Percentiles rank a stretch among this genome's conserved stretches.
phyloP scores from a whole-genome alignment of 495 filamentous ascomycete genomes.

The Rhizodiscina lignyota region DNA sequence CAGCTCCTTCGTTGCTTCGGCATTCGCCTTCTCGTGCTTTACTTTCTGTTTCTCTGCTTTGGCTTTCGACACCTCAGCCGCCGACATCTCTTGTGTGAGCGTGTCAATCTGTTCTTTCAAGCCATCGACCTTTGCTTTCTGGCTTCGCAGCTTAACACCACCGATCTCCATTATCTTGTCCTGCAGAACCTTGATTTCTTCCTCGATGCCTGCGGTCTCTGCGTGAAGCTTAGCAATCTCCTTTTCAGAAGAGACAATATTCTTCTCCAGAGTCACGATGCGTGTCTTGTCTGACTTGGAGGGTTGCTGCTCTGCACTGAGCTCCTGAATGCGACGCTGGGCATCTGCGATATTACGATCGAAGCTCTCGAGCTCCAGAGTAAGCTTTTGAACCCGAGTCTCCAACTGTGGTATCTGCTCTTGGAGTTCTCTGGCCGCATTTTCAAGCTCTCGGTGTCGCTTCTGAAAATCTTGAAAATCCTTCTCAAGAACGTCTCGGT shows the following conservation, averaged over 20 bases:
- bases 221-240: constrained; percentile 65
- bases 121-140: constrained; percentile 88
- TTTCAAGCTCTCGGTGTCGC: constrained; percentile 60
- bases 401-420: constrained; percentile 71
- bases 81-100: constrained; percentile 63
- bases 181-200: constrained; percentile 79
- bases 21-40: constrained; percentile 71
- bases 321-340: constrained; percentile 66
- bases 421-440: constrained; percentile 51
- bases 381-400: constrained; percentile 82
- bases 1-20: constrained; percentile 60
- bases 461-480: constrained; percentile 67
- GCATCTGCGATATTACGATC: constrained; percentile 72
- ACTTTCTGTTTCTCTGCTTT: constrained; percentile 84
- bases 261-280: constrained; percentile 52
- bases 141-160: constrained; percentile 75
- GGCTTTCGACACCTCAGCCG: constrained; percentile 64
- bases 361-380: constrained; percentile 74
- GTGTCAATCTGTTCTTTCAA: constrained; percentile 71
- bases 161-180: constrained; percentile 97
- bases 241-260: constrained; percentile 53
- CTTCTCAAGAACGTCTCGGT: constrained; percentile 70
- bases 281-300: constrained; percentile 61
- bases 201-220: constrained; percentile 73
- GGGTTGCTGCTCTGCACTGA: constrained; percentile 60